Evolutionary conservation across 345 rosid genomes (phyloP).

Genomic region (Firmiana major): DNA sequence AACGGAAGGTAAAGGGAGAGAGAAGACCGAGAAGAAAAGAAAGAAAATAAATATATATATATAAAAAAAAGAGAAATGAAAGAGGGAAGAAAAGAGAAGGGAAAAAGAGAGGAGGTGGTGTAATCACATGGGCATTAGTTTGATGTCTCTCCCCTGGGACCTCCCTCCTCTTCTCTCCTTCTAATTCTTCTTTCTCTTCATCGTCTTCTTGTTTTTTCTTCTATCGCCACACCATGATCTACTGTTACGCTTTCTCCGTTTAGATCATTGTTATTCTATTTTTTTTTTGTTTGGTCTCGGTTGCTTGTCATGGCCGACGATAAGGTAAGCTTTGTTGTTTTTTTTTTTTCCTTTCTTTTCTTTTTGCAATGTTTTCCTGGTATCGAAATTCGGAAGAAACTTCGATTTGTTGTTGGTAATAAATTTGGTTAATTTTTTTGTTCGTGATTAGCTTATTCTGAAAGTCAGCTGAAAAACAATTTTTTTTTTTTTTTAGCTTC

Average conservation of each 20-base stretch:
- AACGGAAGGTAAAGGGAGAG: slow-evolving; percentile 12
- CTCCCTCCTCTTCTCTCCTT: slow-evolving; percentile 10
- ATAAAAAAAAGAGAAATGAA: slow-evolving; percentile 12
- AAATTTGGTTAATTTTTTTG: not conserved
- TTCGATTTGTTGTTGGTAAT: not conserved
- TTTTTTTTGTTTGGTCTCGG: slow-evolving; percentile 1
- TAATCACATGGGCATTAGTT: slow-evolving; percentile 48
- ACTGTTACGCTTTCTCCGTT: slow-evolving; percentile 21
- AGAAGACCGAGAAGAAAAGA: slow-evolving; percentile 40
- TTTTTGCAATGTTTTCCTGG: too few relatives aligned
- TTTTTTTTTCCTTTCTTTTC: not conserved
- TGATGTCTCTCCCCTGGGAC: slow-evolving; percentile 34
- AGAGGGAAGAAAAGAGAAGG: not conserved
- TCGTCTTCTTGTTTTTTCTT: slow-evolving; percentile 1
- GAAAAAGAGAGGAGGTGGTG: slow-evolving; percentile 27
- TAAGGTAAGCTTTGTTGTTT: slow-evolving; percentile 40
- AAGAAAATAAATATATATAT: not conserved
- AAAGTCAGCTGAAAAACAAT: not conserved
- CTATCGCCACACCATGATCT: slow-evolving; percentile 30
- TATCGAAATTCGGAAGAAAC: not conserved
- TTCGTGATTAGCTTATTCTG: not conserved
- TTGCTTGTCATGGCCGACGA: slow-evolving; percentile 62
- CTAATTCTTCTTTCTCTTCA: slow-evolving; percentile 8
- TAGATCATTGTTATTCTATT: slow-evolving; percentile 18
- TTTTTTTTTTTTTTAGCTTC: not conserved